Percentiles rank a stretch among this genome's conserved stretches.
phyloP scores from a whole-genome alignment of 768 basidiomycete species.

The Russula vinacea region DNA sequence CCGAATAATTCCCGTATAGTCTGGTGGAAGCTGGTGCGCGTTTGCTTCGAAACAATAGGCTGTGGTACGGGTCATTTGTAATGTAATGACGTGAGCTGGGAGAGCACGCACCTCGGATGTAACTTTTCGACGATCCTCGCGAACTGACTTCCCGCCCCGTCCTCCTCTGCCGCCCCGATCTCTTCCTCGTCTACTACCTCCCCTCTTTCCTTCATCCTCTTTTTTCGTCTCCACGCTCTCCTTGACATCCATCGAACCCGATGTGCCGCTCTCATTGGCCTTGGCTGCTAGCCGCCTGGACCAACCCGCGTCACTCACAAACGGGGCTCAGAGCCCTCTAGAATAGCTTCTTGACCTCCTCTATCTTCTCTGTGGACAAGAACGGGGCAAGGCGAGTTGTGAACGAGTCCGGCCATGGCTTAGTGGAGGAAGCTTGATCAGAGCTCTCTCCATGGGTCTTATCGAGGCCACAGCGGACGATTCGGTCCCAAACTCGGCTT shows the following conservation, averaged over 20 bases:
- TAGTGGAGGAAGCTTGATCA: slow-evolving; percentile 28
- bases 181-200: slow-evolving; percentile 42
- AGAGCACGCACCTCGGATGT: slow-evolving; percentile 67
- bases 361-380: slow-evolving; percentile 59
- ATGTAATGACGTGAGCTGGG: slow-evolving; percentile 26
- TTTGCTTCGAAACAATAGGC: slow-evolving; percentile 81
- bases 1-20: slow-evolving; percentile 73
- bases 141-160: slow-evolving; percentile 42
- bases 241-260: slow-evolving; percentile 27
- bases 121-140: slow-evolving; percentile 71
- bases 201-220: slow-evolving; percentile 36
- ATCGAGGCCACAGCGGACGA: not conserved
- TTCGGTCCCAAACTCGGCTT: not conserved
- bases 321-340: slow-evolving; percentile 82
- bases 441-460: slow-evolving; percentile 26
- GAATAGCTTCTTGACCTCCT: slow-evolving; percentile 66
- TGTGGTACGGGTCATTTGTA: slow-evolving; percentile 36
- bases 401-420: slow-evolving; percentile 67
- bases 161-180: slow-evolving; percentile 45
- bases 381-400: slow-evolving; percentile 55
- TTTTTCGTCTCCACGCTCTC: slow-evolving; percentile 27
- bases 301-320: slow-evolving; percentile 76
- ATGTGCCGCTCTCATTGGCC: slow-evolving; percentile 32
- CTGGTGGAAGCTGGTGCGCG: slow-evolving; percentile 79
- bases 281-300: slow-evolving; percentile 45